These are phyloP conservation scores for Ceratorhiza oryzae-sativae DNA, from an alignment of 1,284 basidiomycete genomes.

Conservation along the genomic window DNA sequence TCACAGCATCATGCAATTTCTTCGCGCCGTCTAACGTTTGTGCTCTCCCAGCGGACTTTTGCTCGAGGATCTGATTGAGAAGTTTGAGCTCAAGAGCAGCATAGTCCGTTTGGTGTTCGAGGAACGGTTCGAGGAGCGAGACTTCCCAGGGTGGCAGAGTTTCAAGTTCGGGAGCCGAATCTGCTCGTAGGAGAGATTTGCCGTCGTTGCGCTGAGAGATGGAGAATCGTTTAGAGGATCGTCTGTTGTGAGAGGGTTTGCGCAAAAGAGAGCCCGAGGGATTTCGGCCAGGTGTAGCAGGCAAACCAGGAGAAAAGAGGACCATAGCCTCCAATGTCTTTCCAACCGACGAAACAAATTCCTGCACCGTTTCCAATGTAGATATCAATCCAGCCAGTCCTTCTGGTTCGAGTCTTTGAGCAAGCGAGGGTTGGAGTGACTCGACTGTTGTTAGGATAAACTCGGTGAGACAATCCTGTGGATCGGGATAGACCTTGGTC, in stretches of 20 bases:
- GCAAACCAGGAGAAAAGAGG: conserved; percentile 43
- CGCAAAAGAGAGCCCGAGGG: conserved; percentile 33
- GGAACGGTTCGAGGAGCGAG: conserved; percentile 88
- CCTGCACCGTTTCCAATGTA: conserved; percentile 76
- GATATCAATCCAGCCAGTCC: conserved; percentile 75
- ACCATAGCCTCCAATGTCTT: conserved; percentile 78
- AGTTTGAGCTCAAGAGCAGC: conserved; percentile 73
- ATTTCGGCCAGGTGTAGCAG: conserved; percentile 18
- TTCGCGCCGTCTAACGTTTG: conserved; percentile 65
- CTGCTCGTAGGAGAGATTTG: conserved; percentile 43
- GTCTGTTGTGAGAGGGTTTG: conserved; percentile 47
- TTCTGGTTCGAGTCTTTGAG: conserved; percentile 75
- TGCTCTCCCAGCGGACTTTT: conserved; percentile 49
- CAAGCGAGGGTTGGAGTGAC: conserved; percentile 76
- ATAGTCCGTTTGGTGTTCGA: conserved; percentile 88
- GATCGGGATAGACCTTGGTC: conserved; percentile 82
- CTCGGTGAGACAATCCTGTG: conserved; percentile 72
- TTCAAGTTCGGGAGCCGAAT: conserved; percentile 26
- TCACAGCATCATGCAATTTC: conserved; percentile 70
- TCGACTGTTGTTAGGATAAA: conserved; percentile 84
- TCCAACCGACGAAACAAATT: conserved; percentile 74
- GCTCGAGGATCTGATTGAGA: conserved; percentile 61
- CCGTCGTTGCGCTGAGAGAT: conserved; percentile 50
- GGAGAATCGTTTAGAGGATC: conserved; percentile 48
- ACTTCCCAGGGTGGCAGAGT: conserved; percentile 74